These are phyloP conservation scores for Debaryomyces subglobosus DNA, from an alignment of 1,139 yeast species.

Conservation along the genomic window DNA sequence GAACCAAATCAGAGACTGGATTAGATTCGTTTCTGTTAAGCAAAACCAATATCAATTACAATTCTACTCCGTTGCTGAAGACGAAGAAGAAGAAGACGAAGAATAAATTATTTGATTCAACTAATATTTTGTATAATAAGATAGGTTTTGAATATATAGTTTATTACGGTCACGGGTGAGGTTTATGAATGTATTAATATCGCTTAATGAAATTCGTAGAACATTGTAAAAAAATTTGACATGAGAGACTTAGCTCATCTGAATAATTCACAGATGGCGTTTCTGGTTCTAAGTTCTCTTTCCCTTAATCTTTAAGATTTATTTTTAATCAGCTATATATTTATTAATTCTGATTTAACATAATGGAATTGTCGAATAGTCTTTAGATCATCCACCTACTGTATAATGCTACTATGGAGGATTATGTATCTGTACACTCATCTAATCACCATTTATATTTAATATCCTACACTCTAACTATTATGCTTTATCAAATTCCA, in stretches of 20 bases:
- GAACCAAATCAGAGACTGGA: conserved; percentile 99
- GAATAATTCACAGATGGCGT: too few species aligned
- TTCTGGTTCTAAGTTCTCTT: too few species aligned
- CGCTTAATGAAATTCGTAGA: neutral
- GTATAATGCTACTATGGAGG: too few species aligned
- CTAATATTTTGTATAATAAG: conserved; percentile 4
- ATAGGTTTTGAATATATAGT: conserved; percentile 8
- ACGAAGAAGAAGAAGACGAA: conserved; percentile 95
- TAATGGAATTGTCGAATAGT: too few species aligned
- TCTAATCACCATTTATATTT: too few species aligned
- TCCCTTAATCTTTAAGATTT: too few species aligned
- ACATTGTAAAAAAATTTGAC: neutral
- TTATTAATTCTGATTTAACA: too few species aligned
- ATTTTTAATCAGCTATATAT: too few species aligned
- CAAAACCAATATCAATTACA: conserved; percentile 97
- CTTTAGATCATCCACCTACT: too few species aligned
- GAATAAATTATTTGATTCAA: conserved; percentile 50
- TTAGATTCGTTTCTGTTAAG: conserved; percentile 96
- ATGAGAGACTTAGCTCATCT: neutral
- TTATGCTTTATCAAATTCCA: too few species aligned
- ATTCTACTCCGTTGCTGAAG: conserved; percentile 97
- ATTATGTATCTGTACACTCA: too few species aligned
- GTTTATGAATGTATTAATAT: conserved; percentile 8
- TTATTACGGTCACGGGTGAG: conserved; percentile 7
- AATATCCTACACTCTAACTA: too few species aligned